Conservation (phyloP, 1,284 basidiomycete genomes). For the Hymenochaete sp. region DNA sequence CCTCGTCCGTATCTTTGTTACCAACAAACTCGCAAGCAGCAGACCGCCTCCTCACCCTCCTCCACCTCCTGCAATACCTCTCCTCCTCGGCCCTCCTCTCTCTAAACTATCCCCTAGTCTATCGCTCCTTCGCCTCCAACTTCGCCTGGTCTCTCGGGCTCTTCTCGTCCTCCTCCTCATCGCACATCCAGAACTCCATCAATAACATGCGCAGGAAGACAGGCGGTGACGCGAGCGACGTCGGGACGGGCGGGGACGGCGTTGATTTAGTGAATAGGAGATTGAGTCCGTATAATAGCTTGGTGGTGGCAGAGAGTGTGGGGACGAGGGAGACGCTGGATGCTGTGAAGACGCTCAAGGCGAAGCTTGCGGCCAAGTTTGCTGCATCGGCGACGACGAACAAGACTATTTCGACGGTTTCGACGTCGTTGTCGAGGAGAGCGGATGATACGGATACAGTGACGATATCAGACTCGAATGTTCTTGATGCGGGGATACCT, state of each 20-base stretch:
- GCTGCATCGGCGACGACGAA: conserved; percentile 9
- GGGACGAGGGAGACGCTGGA: conserved; percentile 1
- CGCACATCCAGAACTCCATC: conserved; percentile 70
- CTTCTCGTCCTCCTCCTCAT: conserved; percentile 48
- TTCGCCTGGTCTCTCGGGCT: conserved; percentile 87
- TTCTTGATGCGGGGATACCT: conserved; percentile 72
- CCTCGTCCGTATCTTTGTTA: too few species aligned
- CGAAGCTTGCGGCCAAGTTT: conserved; percentile 11
- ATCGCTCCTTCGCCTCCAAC: conserved; percentile 73
- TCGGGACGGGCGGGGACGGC: conserved; percentile 44
- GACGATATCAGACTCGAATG: conserved; percentile 51
- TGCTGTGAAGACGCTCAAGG: conserved; percentile 3
- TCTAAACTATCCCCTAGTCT: conserved; percentile 82
- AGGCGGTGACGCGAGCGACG: conserved; percentile 64
- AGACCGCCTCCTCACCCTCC: conserved; percentile 65
- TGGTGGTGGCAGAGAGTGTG: conserved; percentile 19
- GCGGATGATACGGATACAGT: conserved; percentile 69
- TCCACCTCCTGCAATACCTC: conserved; percentile 78
- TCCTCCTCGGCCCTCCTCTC: conserved; percentile 69
- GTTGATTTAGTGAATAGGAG: conserved; percentile 72
- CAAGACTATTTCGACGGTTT: conserved; percentile 4
- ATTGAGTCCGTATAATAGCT: conserved; percentile 76
- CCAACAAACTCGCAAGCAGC: background rate
- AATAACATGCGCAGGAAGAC: conserved; percentile 74
- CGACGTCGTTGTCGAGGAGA: conserved; percentile 20